These are phyloP conservation scores for Athelia sp. DNA, from an alignment of 1,284 basidiomycete species.

Conservation along the genomic window DNA sequence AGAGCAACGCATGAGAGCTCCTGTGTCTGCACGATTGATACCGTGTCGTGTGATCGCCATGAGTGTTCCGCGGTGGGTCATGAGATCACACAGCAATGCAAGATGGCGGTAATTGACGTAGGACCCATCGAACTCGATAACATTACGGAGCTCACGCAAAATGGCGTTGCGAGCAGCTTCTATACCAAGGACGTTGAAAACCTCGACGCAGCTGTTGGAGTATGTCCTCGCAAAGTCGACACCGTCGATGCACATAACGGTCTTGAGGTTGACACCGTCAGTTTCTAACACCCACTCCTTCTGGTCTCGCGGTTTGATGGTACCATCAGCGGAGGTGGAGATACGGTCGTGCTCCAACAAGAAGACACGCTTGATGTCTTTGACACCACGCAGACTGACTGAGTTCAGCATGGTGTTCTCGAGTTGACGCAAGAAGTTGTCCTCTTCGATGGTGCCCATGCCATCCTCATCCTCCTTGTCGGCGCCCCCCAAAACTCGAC, in stretches of 20 bases:
- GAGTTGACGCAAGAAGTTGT: slow-evolving; percentile 93
- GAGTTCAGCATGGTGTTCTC: slow-evolving; percentile 96
- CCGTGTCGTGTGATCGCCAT: slow-evolving; percentile 99
- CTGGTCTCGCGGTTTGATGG: slow-evolving; percentile 53
- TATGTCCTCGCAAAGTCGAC: slow-evolving; percentile 91
- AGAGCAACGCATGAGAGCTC: slow-evolving; percentile 96
- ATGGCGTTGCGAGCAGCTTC: slow-evolving; percentile 95
- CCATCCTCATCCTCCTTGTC: slow-evolving; percentile 87
- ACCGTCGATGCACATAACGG: slow-evolving; percentile 92
- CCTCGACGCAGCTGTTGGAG: slow-evolving; percentile 96
- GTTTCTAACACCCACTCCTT: slow-evolving; percentile 98
- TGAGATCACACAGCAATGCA: slow-evolving; percentile 92
- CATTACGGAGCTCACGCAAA: slow-evolving; percentile 87
- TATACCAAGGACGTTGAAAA: slow-evolving; percentile 96
- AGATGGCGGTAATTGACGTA: slow-evolving; percentile 99
- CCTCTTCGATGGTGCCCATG: slow-evolving; percentile 78
- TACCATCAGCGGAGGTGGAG: slow-evolving; percentile 59
- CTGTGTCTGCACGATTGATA: slow-evolving; percentile 97
- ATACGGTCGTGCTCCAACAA: slow-evolving; percentile 87
- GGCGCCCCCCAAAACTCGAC: slow-evolving; percentile 85
- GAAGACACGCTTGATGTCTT: slow-evolving; percentile 90
- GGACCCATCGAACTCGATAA: slow-evolving; percentile 99
- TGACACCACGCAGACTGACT: slow-evolving; percentile 93
- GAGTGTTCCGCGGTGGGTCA: slow-evolving; percentile 93
- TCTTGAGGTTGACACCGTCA: slow-evolving; percentile 92